phyloP scores from a whole-genome alignment of 2,329 filamentous ascomycete genomes.

The Tolypocladium paradoxum region DNA sequence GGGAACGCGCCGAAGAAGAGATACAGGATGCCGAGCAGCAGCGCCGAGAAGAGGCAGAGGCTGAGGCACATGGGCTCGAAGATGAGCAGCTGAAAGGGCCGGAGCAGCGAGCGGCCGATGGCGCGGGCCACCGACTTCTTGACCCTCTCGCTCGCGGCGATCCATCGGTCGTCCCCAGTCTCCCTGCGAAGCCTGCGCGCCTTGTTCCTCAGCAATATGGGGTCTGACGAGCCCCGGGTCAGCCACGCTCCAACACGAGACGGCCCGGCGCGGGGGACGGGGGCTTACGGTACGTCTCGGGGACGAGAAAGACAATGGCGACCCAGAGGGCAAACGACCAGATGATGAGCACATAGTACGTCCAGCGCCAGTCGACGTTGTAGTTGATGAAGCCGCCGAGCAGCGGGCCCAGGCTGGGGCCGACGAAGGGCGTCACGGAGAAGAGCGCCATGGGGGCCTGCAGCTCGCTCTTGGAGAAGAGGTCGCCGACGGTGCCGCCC shows the following conservation, averaged over 20 bases:
- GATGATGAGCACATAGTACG: slow-evolving; percentile 75
- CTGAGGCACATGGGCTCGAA: slow-evolving; percentile 79
- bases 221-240: slow-evolving; percentile 28
- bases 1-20: slow-evolving; percentile 86
- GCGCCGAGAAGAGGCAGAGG: slow-evolving; percentile 71
- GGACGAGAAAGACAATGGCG: slow-evolving; percentile 61
- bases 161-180: slow-evolving; percentile 68
- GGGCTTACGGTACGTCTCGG: slow-evolving; percentile 68
- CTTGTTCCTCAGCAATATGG: slow-evolving; percentile 62
- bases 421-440: slow-evolving; percentile 52
- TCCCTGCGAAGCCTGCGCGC: slow-evolving; percentile 58
- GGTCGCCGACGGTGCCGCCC: slow-evolving; percentile 75
- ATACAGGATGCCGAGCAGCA: slow-evolving; percentile 80
- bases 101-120: slow-evolving; percentile 46
- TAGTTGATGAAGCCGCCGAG: slow-evolving; percentile 77
- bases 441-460: slow-evolving; percentile 78
- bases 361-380: slow-evolving; percentile 66
- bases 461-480: slow-evolving; percentile 59
- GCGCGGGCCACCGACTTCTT: slow-evolving; percentile 55
- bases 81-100: slow-evolving; percentile 70
- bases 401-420: slow-evolving; percentile 49
- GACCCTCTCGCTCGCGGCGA: slow-evolving; percentile 65
- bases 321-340: slow-evolving; percentile 59
- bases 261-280: neutral
- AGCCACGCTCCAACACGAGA: neutral